Evolutionary conservation across 768 basidiomycete species (phyloP).

Genomic region (Sporobolomyces phaffii): DNA sequence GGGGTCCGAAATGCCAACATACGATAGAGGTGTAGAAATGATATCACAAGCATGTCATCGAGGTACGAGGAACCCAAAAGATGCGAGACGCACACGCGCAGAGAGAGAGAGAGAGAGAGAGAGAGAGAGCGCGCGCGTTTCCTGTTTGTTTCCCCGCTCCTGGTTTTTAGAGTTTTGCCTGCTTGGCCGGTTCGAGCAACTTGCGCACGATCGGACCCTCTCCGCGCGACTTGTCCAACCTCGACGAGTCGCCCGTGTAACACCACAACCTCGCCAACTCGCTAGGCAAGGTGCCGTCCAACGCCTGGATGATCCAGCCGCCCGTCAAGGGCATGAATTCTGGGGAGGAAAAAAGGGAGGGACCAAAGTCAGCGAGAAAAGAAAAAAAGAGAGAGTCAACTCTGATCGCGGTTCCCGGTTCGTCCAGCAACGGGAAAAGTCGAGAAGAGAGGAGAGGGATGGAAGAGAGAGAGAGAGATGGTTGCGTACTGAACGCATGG

Average conservation of each 20-base stretch:
- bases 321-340: constrained; percentile 87
- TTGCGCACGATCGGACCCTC: constrained; percentile 26
- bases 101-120: too few species aligned
- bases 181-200: background rate
- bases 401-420: too few species aligned
- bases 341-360: too few species aligned
- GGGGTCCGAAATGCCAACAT: too few species aligned
- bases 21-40: too few species aligned
- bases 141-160: constrained; percentile 52
- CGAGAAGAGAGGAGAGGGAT: too few species aligned
- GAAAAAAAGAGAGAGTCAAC: too few species aligned
- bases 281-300: constrained; percentile 60
- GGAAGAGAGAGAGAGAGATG: background rate
- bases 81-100: too few species aligned
- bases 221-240: constrained; percentile 28
- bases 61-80: too few species aligned
- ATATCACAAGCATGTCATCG: too few species aligned
- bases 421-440: too few species aligned
- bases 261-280: constrained; percentile 60
- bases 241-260: constrained; percentile 42
- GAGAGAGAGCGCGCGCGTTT: background rate
- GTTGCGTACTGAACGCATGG: constrained; percentile 65
- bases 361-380: background rate
- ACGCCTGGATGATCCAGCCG: constrained; percentile 62
- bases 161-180: background rate